phyloP scores from a whole-genome alignment of 768 basidiomycete genomes.

The Suillus spraguei region DNA sequence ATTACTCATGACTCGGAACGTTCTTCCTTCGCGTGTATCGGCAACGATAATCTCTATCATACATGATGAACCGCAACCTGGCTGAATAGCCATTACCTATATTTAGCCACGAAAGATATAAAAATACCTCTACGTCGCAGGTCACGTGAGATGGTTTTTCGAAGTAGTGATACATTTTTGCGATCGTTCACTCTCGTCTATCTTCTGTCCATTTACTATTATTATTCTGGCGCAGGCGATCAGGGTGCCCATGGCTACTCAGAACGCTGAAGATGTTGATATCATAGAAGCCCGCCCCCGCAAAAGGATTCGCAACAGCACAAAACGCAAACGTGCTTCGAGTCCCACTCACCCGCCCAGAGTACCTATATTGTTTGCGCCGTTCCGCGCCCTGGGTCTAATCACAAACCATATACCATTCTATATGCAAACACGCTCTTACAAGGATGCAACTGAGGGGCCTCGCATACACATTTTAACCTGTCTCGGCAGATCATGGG shows the following conservation, averaged over 20 bases:
- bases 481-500: constrained; percentile 89
- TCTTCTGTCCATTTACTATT: background rate
- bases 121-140: background rate
- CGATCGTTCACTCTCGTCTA: background rate
- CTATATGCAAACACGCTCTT: constrained; percentile 79
- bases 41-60: background rate
- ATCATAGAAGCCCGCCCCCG: constrained; percentile 23
- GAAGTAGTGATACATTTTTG: background rate
- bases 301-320: constrained; percentile 25
- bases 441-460: constrained; percentile 83
- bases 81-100: too few relatives aligned
- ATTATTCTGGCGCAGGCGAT: too few relatives aligned
- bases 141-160: constrained; percentile 13
- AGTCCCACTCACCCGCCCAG: constrained; percentile 12
- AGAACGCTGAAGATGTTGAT: constrained; percentile 14
- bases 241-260: constrained; percentile 19
- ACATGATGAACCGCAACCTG: background rate
- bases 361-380: constrained; percentile 70
- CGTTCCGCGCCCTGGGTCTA: constrained; percentile 94
- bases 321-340: constrained; percentile 11
- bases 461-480: constrained; percentile 85
- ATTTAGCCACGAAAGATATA: background rate
- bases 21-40: background rate
- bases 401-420: constrained; percentile 92
- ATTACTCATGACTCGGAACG: background rate